Conservation (phyloP, 2,329 filamentous ascomycete species). For the Calonectria multiphialidica region DNA sequence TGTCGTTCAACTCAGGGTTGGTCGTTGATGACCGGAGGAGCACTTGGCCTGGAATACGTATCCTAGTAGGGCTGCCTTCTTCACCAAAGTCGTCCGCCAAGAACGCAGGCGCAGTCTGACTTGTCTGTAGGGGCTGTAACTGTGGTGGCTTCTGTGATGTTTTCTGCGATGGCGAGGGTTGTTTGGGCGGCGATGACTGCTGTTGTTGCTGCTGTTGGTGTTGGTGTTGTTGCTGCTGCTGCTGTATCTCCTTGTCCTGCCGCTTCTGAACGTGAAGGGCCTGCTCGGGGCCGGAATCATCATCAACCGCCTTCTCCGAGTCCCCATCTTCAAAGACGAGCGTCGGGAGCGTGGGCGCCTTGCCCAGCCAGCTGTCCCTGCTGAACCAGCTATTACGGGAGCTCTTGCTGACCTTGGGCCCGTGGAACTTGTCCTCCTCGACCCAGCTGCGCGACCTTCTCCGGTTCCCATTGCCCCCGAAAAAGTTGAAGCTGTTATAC, state of each 20-base stretch:
- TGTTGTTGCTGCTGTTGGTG: not conserved
- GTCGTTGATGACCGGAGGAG: slow-evolving; percentile 45
- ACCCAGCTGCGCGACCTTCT: slow-evolving; percentile 56
- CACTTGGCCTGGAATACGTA: slow-evolving; percentile 30
- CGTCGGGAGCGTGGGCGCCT: slow-evolving; percentile 53
- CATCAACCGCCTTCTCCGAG: slow-evolving; percentile 37
- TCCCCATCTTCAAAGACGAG: slow-evolving; percentile 37
- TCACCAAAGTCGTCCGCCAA: slow-evolving; percentile 26
- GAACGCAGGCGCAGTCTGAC: slow-evolving; percentile 39
- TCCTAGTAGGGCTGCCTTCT: slow-evolving; percentile 17
- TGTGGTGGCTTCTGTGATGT: not conserved
- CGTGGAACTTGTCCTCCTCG: slow-evolving; percentile 64
- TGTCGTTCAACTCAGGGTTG: slow-evolving; percentile 63
- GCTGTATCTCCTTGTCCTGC: slow-evolving; percentile 15
- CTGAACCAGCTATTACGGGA: slow-evolving; percentile 44
- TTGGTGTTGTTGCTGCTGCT: not conserved
- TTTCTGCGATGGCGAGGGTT: not conserved
- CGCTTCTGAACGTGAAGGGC: slow-evolving; percentile 33
- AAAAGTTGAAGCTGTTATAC: slow-evolving; percentile 46
- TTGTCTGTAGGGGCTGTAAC: slow-evolving; percentile 25
- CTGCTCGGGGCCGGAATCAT: slow-evolving; percentile 27
- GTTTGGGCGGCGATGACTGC: not conserved
- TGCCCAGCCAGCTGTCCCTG: slow-evolving; percentile 50
- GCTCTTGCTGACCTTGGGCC: slow-evolving; percentile 54
- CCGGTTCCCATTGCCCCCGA: slow-evolving; percentile 41